These are phyloP conservation scores for Gossypium aridum DNA, from an alignment of 441 rosid genomes.

Conservation along the genomic window DNA sequence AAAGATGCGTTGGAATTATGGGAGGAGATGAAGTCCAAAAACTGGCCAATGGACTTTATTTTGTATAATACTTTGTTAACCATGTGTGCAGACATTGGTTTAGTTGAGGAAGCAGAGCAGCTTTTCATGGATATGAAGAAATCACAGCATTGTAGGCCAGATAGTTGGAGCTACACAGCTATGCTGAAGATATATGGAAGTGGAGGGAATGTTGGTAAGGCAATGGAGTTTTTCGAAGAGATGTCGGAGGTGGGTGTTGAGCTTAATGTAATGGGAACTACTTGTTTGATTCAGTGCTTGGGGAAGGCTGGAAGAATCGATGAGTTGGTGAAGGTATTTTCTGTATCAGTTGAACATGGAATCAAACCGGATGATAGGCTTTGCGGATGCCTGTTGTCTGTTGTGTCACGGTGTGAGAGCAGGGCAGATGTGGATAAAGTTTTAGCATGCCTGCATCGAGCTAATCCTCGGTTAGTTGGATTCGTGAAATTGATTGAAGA, in stretches of 20 bases:
- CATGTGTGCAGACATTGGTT: conserved; percentile 88
- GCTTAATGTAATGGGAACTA: conserved; percentile 84
- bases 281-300: conserved; percentile 80
- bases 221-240: conserved; percentile 61
- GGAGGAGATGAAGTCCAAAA: conserved; percentile 62
- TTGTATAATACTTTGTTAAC: conserved; percentile 81
- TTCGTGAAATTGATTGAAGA: conserved; percentile 47
- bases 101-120: conserved; percentile 83
- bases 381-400: conserved; percentile 81
- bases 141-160: conserved; percentile 49
- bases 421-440: conserved; percentile 52
- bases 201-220: conserved; percentile 63
- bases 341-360: conserved; percentile 40
- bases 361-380: conserved; percentile 77
- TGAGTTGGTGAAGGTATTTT: conserved; percentile 64
- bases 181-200: conserved; percentile 83
- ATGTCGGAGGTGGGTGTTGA: conserved; percentile 47
- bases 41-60: conserved; percentile 86
- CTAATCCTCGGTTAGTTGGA: conserved; percentile 59
- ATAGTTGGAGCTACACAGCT: conserved; percentile 82
- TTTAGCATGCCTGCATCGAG: conserved; percentile 51
- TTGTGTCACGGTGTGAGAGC: conserved; percentile 58
- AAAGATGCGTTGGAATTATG: conserved; percentile 74
- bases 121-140: conserved; percentile 75
- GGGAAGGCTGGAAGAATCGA: conserved; percentile 66